Conservation (phyloP, 441 rosid species). For the Euphorbia schlechtendalii region DNA sequence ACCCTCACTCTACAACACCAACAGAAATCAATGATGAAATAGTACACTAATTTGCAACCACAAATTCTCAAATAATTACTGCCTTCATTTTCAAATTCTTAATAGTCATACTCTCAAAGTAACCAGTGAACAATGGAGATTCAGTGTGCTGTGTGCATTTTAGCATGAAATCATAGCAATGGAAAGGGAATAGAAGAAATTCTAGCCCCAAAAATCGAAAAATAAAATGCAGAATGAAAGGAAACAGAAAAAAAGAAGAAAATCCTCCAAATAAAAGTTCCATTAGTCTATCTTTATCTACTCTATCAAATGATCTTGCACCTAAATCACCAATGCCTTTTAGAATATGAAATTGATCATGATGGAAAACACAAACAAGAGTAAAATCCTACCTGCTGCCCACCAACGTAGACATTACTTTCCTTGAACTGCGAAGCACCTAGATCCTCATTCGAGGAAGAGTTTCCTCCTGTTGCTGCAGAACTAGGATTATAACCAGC, state of each 20-base stretch:
- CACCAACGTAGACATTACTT: conserved; percentile 58
- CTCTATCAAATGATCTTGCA: neutral
- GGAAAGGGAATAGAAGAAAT: neutral
- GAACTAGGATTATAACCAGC: conserved; percentile 68
- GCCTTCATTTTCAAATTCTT: too few relatives aligned
- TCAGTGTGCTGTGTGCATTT: too few relatives aligned
- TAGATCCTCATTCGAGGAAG: conserved; percentile 67
- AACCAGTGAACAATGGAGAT: too few relatives aligned
- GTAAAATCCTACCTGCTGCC: conserved; percentile 56
- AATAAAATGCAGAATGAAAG: neutral
- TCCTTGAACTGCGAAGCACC: conserved; percentile 73
- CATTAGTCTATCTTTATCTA: too few relatives aligned
- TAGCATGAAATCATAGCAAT: neutral
- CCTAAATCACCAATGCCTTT: conserved; percentile 17
- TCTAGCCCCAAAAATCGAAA: neutral
- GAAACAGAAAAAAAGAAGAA: neutral
- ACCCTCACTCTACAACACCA: neutral
- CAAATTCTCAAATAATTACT: neutral
- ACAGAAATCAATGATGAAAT: neutral
- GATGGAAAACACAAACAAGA: conserved; percentile 9
- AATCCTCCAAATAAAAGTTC: neutral
- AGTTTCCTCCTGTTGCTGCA: conserved; percentile 57
- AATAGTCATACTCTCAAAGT: too few relatives aligned
- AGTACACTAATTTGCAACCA: neutral
- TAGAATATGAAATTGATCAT: conserved; percentile 23